These are phyloP conservation scores for Blastomyces parvus DNA, from an alignment of 2,329 filamentous ascomycete genomes.

Conservation along the genomic window DNA sequence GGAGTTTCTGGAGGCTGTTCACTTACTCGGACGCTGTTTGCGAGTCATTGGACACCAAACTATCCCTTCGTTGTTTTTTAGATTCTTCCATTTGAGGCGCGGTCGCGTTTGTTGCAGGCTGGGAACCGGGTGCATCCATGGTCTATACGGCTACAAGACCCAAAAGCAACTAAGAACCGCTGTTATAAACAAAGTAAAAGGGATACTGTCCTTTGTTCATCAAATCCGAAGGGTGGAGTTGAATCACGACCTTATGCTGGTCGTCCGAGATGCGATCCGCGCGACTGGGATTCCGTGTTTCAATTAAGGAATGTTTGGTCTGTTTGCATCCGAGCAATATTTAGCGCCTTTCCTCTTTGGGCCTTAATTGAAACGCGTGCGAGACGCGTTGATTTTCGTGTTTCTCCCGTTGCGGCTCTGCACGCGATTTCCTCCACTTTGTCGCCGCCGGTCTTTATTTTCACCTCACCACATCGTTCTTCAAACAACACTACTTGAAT, in stretches of 20 bases:
- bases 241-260: background rate
- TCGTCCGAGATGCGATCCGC: background rate
- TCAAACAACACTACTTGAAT: background rate
- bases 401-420: background rate
- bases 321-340: slow-evolving; percentile 17
- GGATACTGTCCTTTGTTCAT: background rate
- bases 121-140: slow-evolving; percentile 8
- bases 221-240: background rate
- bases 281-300: background rate
- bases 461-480: background rate
- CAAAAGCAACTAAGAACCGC: background rate
- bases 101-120: background rate
- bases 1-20: background rate
- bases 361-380: slow-evolving; percentile 28
- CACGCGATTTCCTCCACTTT: slow-evolving; percentile 1
- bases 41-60: slow-evolving; percentile 48
- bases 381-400: slow-evolving; percentile 7
- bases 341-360: slow-evolving; percentile 18
- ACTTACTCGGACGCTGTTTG: slow-evolving; percentile 63
- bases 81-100: slow-evolving; percentile 10
- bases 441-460: background rate
- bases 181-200: background rate
- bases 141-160: background rate
- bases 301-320: slow-evolving; percentile 18
- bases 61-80: slow-evolving; percentile 25